phyloP scores from a whole-genome alignment of 495 filamentous ascomycete genomes.

The Neurospora sp. region DNA sequence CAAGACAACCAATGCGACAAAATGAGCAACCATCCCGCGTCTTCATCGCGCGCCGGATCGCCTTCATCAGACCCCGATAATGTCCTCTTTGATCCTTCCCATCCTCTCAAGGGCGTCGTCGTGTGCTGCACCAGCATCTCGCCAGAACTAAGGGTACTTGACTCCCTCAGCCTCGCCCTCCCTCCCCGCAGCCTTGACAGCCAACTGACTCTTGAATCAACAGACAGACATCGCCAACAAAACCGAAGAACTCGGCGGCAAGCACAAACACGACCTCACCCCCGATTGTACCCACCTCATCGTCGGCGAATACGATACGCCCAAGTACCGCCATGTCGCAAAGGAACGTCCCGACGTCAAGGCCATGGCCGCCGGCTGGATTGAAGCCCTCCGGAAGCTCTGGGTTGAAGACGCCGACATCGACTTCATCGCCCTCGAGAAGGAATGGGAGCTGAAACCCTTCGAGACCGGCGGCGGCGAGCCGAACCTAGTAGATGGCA shows the following conservation, averaged over 20 bases:
- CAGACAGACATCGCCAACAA: constrained; percentile 61
- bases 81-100: constrained; percentile 32
- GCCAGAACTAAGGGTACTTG: constrained; percentile 67
- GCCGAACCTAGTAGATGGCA: constrained; percentile 10
- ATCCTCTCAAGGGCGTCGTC: constrained; percentile 69
- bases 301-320: constrained; percentile 75
- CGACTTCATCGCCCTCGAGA: constrained; percentile 53
- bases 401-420: constrained; percentile 80
- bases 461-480: constrained; percentile 33
- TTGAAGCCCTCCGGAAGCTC: constrained; percentile 67
- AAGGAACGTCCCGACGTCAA: constrained; percentile 76
- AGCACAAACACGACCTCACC: constrained; percentile 82
- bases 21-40: not conserved
- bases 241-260: constrained; percentile 74
- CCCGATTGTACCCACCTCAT: constrained; percentile 92
- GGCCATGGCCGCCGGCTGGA: constrained; percentile 69
- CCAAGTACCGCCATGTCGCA: constrained; percentile 93
- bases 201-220: not conserved
- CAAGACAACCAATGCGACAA: not conserved
- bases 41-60: not conserved
- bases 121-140: constrained; percentile 87
- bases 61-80: constrained; percentile 4
- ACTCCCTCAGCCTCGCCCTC: not conserved
- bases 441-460: constrained; percentile 29
- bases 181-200: constrained; percentile 7